phyloP scores from a whole-genome alignment of 176 grass and related monocot genomes.

The Poa pratensis region DNA sequence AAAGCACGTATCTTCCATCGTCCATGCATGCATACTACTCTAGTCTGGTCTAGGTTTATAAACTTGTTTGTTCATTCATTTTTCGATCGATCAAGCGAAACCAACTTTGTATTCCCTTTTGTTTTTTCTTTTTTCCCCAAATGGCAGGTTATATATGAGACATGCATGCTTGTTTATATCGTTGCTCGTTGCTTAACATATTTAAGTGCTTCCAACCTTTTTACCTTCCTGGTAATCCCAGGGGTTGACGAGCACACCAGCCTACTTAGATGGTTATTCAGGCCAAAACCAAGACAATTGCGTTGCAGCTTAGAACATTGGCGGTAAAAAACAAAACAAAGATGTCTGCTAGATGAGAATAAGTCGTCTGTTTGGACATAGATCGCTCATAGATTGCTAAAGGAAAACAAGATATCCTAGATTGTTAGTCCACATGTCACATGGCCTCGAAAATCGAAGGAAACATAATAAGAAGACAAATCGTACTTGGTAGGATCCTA shows the following conservation, averaged over 20 bases:
- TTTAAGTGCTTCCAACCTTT: neutral
- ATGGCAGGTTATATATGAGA: too few relatives aligned
- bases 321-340: conserved; percentile 3
- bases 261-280: neutral
- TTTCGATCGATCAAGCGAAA: too few relatives aligned
- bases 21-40: too few relatives aligned
- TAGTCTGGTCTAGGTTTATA: too few relatives aligned
- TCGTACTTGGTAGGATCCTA: neutral
- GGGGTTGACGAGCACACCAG: neutral
- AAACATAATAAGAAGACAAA: neutral
- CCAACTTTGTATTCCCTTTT: too few relatives aligned
- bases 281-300: conserved; percentile 26
- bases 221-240: neutral
- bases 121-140: too few relatives aligned
- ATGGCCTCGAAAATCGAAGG: conserved; percentile 43
- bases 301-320: conserved; percentile 6
- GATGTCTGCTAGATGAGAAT: neutral
- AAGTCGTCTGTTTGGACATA: conserved; percentile 5
- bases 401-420: too few relatives aligned
- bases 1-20: too few relatives aligned
- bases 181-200: neutral
- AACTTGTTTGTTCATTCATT: too few relatives aligned
- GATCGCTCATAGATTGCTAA: neutral
- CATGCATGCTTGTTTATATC: neutral
- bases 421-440: neutral